These are phyloP conservation scores for Termitomyces sp. DNA, from an alignment of 768 basidiomycete genomes.

Conservation along the genomic window DNA sequence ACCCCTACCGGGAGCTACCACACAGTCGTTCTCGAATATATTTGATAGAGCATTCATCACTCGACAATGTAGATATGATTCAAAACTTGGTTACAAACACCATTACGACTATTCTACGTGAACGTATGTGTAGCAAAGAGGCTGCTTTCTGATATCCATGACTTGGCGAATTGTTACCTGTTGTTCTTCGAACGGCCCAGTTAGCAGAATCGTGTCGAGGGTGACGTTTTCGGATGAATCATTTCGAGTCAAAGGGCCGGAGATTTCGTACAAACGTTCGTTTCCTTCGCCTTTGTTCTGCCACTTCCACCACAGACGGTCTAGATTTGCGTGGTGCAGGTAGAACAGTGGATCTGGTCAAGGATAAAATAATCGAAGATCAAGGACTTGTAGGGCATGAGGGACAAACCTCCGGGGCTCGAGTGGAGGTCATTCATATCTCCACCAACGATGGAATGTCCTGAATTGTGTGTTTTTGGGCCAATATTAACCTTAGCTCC, in stretches of 20 bases:
- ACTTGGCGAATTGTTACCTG: neutral
- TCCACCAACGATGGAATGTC: conserved; percentile 29
- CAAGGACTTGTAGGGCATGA: neutral
- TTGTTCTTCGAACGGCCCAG: neutral
- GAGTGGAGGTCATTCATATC: conserved; percentile 29
- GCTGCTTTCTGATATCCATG: neutral
- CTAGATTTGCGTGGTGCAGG: conserved; percentile 33
- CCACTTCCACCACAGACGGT: conserved; percentile 39
- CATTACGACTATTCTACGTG: too few species aligned
- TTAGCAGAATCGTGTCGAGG: conserved; percentile 21
- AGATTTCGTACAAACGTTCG: conserved; percentile 26
- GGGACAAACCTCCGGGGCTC: conserved; percentile 30
- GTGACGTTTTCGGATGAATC: conserved; percentile 27
- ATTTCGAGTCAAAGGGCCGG: conserved; percentile 23
- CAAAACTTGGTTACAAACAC: too few species aligned
- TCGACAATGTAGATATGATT: too few species aligned
- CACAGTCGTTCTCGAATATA: too few species aligned
- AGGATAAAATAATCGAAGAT: neutral
- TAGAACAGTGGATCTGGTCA: conserved; percentile 32
- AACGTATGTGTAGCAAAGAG: conserved; percentile 3
- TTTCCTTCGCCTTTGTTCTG: conserved; percentile 19
- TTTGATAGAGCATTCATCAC: too few species aligned
- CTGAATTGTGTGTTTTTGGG: conserved; percentile 29
- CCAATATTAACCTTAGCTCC: too few species aligned
- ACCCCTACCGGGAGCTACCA: too few species aligned